A percentile compares a stretch with the other conserved stretches of the same genome.
Conservation (phyloP, 441 rosid genomes). For the Pelargonium australe region DNA sequence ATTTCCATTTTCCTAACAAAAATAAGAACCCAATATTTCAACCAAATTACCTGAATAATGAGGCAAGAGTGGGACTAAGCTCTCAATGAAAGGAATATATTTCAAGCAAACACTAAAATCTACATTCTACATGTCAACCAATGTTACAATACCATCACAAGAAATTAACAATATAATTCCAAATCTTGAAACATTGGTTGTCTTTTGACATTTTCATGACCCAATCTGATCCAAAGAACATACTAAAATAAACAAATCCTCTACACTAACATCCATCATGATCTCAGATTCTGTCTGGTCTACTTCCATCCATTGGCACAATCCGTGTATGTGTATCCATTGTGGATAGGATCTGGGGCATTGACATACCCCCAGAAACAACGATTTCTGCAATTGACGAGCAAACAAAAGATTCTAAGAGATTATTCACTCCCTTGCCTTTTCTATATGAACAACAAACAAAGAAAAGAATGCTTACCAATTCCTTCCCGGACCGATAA, state of each 20-base stretch:
- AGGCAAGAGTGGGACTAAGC: background rate
- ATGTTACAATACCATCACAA: conserved; percentile 20
- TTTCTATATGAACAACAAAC: background rate
- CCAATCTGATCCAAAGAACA: conserved; percentile 15
- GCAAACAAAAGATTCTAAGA: background rate
- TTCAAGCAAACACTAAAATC: conserved; percentile 9
- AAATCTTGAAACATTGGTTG: conserved; percentile 15
- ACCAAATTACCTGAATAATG: no score
- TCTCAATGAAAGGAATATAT: conserved; percentile 4
- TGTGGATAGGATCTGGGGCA: conserved; percentile 85
- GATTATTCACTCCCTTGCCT: no score
- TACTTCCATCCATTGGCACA: conserved; percentile 52
- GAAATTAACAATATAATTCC: background rate
- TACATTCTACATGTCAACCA: conserved; percentile 28
- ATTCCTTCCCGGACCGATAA: conserved; percentile 96
- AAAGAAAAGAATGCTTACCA: conserved; percentile 41
- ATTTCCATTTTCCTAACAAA: no score
- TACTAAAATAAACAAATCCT: conserved; percentile 11
- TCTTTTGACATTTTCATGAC: conserved; percentile 12
- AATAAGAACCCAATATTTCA: no score
- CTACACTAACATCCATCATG: conserved; percentile 9
- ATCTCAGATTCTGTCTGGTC: conserved; percentile 47
- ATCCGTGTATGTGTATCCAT: conserved; percentile 36
- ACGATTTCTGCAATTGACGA: conserved; percentile 68
- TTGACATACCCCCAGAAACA: conserved; percentile 95